Percentiles rank a stretch among this genome's conserved stretches.
phyloP scores from a whole-genome alignment of 2,329 filamentous ascomycete genomes.

The Colletotrichum cordylinicola region DNA sequence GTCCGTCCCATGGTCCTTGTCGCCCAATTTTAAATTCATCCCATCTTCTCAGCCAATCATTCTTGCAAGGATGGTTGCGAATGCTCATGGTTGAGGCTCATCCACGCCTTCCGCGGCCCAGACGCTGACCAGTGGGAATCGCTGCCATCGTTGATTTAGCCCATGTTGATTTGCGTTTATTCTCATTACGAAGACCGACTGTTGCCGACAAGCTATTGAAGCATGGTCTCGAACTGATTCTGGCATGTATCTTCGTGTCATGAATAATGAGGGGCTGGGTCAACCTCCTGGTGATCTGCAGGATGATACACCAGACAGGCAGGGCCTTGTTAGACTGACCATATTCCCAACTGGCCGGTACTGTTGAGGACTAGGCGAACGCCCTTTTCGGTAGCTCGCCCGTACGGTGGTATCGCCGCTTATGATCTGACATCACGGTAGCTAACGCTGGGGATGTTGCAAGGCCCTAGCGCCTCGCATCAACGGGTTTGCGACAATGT shows the following conservation, averaged over 20 bases:
- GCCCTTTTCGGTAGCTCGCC: slow-evolving; percentile 13
- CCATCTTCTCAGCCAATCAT: slow-evolving; percentile 21
- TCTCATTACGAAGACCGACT: not conserved
- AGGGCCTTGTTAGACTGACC: not conserved
- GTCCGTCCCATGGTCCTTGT: not conserved
- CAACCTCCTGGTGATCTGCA: slow-evolving; percentile 1
- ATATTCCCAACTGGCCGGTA: slow-evolving; percentile 18
- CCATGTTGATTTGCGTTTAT: not conserved
- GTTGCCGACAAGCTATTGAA: not conserved
- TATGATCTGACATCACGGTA: not conserved
- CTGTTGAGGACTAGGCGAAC: not conserved
- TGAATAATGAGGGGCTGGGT: not conserved
- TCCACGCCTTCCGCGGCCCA: not conserved
- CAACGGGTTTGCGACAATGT: slow-evolving; percentile 1
- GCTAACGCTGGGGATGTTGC: not conserved
- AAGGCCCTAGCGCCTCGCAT: not conserved
- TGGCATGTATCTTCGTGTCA: not conserved
- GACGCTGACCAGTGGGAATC: not conserved
- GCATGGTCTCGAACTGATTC: not conserved
- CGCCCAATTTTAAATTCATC: slow-evolving; percentile 20
- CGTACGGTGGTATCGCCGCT: not conserved
- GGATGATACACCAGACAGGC: slow-evolving; percentile 1
- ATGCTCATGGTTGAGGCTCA: not conserved
- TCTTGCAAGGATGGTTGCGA: not conserved
- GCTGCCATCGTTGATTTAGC: not conserved